These are phyloP conservation scores for Bruguiera sexangula DNA, from an alignment of 345 rosid genomes.

Conservation along the genomic window DNA sequence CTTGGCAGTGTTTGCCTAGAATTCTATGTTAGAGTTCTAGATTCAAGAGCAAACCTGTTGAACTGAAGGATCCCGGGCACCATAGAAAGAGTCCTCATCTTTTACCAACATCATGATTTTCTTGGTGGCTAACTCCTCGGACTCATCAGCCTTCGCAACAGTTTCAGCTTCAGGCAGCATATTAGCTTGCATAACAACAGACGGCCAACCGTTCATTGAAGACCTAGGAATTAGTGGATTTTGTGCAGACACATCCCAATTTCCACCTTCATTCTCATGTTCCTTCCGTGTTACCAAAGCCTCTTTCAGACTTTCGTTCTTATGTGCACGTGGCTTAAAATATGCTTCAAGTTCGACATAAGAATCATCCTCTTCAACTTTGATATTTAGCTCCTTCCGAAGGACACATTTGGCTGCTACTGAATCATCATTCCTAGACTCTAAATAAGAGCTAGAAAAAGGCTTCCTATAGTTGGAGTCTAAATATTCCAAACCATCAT, in stretches of 20 bases:
- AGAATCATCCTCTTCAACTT: constrained; percentile 18
- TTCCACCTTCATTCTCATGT: constrained; percentile 10
- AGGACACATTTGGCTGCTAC: not conserved
- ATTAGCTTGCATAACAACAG: constrained; percentile 6
- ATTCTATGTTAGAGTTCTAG: not conserved
- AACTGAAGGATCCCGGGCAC: constrained; percentile 7
- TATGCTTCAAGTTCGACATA: not conserved
- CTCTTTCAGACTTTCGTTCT: constrained; percentile 3
- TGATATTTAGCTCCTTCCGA: not conserved
- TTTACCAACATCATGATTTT: constrained; percentile 2
- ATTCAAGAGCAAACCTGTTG: constrained; percentile 29
- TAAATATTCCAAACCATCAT: constrained; percentile 14
- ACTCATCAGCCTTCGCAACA: constrained; percentile 9
- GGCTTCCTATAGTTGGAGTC: constrained; percentile 8
- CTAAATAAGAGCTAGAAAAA: constrained; percentile 2
- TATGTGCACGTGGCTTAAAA: constrained; percentile 11
- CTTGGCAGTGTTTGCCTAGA: no score
- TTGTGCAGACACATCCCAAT: constrained; percentile 8
- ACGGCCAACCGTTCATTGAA: not conserved
- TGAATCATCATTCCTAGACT: constrained; percentile 6
- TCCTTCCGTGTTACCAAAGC: not conserved
- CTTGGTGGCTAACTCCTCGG: constrained; percentile 8
- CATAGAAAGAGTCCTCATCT: constrained; percentile 15
- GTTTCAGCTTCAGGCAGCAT: constrained; percentile 8
- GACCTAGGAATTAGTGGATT: not conserved